Evolutionary conservation across 345 rosid genomes (phyloP).

Genomic region (Iberis pinnata): DNA sequence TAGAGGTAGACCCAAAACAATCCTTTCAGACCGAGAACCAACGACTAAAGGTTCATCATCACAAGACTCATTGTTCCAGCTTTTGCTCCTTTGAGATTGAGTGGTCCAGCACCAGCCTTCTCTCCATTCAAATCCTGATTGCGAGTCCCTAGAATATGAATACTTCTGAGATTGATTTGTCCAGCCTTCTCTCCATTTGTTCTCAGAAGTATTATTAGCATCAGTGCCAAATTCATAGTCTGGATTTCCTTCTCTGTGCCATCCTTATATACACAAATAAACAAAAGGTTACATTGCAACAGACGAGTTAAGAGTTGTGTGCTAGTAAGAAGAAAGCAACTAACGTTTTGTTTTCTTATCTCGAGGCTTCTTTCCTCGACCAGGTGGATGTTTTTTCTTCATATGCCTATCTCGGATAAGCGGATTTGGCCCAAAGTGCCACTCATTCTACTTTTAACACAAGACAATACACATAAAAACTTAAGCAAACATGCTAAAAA

Average conservation of each 20-base stretch:
- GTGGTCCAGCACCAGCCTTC: slow-evolving; percentile 44
- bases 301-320: slow-evolving; percentile 2
- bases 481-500: neutral
- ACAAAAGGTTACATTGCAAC: too few species aligned
- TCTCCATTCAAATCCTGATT: slow-evolving; percentile 52
- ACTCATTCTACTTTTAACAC: slow-evolving; percentile 29
- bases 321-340: neutral
- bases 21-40: slow-evolving; percentile 61
- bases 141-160: neutral
- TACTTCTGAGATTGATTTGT: slow-evolving; percentile 8
- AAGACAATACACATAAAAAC: neutral
- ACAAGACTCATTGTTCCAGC: slow-evolving; percentile 35
- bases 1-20: slow-evolving; percentile 55
- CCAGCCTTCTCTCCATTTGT: slow-evolving; percentile 18
- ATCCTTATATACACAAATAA: slow-evolving; percentile 5
- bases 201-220: slow-evolving; percentile 12
- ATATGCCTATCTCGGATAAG: slow-evolving; percentile 23
- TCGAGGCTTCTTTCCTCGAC: slow-evolving; percentile 28
- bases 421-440: slow-evolving; percentile 25
- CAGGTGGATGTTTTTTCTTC: slow-evolving; percentile 31
- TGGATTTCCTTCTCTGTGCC: slow-evolving; percentile 27
- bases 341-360: slow-evolving; percentile 32
- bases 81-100: slow-evolving; percentile 30
- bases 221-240: slow-evolving; percentile 14
- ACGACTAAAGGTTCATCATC: slow-evolving; percentile 35